Percentiles rank a stretch among this genome's conserved stretches.
phyloP scores from a whole-genome alignment of 179 eudicot genomes.

The Nepenthes alata region DNA sequence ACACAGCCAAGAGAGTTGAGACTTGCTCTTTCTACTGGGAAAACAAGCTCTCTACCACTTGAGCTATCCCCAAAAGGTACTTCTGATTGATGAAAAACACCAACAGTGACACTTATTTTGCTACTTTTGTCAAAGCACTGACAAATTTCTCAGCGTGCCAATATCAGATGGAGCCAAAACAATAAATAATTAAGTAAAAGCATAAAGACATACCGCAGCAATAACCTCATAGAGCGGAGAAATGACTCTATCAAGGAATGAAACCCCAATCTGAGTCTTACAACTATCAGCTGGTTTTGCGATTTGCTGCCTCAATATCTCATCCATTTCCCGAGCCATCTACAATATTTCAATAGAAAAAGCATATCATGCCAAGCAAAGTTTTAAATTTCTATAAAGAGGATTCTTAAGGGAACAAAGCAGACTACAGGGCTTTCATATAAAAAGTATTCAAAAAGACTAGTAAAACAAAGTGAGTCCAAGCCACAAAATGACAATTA shows the following conservation, averaged over 20 bases:
- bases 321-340: conserved; percentile 96
- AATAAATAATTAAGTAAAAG: not conserved
- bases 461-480: no score
- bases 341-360: conserved; percentile 10
- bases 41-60: no score
- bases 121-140: no score
- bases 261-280: conserved; percentile 57
- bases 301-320: conserved; percentile 61
- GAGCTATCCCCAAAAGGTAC: no score
- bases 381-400: not conserved
- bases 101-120: no score
- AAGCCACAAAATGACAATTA: no score
- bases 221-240: conserved; percentile 70
- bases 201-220: conserved; percentile 54
- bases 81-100: no score
- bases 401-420: not conserved
- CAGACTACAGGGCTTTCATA: no score
- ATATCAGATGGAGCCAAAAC: not conserved
- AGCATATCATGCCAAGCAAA: not conserved
- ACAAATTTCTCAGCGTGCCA: no score
- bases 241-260: conserved; percentile 74
- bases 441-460: no score
- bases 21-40: no score
- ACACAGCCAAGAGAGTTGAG: no score
- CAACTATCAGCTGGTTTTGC: conserved; percentile 87